Percentiles rank a stretch among this genome's conserved stretches.
Conservation (phyloP, 768 basidiomycete genomes). For the Chlorophyllum brunneum region DNA sequence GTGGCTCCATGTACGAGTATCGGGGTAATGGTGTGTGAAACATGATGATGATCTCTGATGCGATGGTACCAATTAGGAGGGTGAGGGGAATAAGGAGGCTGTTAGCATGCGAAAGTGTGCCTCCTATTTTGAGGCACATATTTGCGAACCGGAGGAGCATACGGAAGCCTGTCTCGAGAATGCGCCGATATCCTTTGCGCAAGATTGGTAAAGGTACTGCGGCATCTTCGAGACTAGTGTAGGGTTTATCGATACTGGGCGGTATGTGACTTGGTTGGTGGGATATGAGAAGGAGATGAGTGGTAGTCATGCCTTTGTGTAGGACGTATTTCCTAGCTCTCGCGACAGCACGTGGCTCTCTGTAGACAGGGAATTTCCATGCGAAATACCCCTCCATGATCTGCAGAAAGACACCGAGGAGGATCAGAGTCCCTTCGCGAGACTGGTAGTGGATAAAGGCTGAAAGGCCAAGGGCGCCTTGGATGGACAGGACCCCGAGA, state of each 20-base stretch:
- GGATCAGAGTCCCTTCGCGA: slow-evolving; percentile 1
- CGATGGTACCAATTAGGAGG: slow-evolving; percentile 4
- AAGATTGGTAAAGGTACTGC: background rate
- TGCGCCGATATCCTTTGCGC: slow-evolving; percentile 4
- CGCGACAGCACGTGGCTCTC: background rate
- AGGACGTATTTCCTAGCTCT: background rate
- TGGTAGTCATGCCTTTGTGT: slow-evolving; percentile 11
- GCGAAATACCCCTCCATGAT: slow-evolving; percentile 10
- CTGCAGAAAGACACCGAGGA: slow-evolving; percentile 1
- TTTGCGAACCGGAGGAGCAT: background rate
- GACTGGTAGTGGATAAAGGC: background rate
- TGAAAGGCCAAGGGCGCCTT: background rate
- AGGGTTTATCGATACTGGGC: background rate
- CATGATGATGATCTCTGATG: slow-evolving; percentile 1
- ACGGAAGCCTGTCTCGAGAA: background rate
- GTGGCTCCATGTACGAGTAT: background rate
- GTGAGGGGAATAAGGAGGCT: slow-evolving; percentile 7
- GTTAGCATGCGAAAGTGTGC: background rate
- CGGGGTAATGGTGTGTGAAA: background rate
- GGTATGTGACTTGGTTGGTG: background rate
- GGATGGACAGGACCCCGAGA: background rate
- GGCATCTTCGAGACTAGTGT: slow-evolving; percentile 6
- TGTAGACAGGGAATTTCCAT: background rate
- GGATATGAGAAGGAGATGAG: slow-evolving; percentile 6
- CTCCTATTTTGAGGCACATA: background rate